Base-by-base conservation (phyloP, 495 filamentous ascomycete genomes). In the Daldinia bambusicola region DNA sequence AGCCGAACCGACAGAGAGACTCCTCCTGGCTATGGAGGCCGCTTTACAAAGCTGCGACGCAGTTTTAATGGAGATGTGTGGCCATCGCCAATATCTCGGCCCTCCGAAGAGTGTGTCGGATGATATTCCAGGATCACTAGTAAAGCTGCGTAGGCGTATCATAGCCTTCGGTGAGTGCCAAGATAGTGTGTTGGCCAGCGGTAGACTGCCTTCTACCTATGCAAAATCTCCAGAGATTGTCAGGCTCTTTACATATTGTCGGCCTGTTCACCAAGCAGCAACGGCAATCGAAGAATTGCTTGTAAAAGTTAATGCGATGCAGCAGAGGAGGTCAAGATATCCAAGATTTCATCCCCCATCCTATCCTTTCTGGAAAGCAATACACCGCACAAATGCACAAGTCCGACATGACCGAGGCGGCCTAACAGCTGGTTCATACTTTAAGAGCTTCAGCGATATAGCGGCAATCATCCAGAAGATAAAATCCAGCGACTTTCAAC, bases 361-460 rank as follows among this genome's bases (percentile, higher is more conserved):
- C 12, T 88, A 88, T 64, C 85, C 84, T 10, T 80, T 82, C 6
- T 41, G 56, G n/a, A 86, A 89, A 69, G 79, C 84, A 1, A 37
- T 87, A 1, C 78, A 87, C 56, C 80, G 86, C 26, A 80, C 82
- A 8, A 88, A 86, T 71, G 80, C 84, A 14, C 86, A 88, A 64
- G 86, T 88, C 26, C 78, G 84, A 13, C 86, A 88, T 72, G 86
- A 89, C 69, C 79, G 87, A 61, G 87, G 87, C 37, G 87, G 87
- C 6, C 76, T 87, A 12, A 87, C 86, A 32, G 37, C 69, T 52
- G 78, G 69, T 16, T 86, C 81, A 52, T 88, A 86, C 70, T 89
- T 84, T 57, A 83, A 79, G 32, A 87, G 80, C 62, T 76, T 74
- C 80, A 86, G 57, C 63, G 76, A 61, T 76, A 86, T 70, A 76